Evolutionary conservation across 2,329 filamentous ascomycete genomes (phyloP), one percentile per base, ranked within the genome.

Genomic region (Microdochium paspali): DNA sequence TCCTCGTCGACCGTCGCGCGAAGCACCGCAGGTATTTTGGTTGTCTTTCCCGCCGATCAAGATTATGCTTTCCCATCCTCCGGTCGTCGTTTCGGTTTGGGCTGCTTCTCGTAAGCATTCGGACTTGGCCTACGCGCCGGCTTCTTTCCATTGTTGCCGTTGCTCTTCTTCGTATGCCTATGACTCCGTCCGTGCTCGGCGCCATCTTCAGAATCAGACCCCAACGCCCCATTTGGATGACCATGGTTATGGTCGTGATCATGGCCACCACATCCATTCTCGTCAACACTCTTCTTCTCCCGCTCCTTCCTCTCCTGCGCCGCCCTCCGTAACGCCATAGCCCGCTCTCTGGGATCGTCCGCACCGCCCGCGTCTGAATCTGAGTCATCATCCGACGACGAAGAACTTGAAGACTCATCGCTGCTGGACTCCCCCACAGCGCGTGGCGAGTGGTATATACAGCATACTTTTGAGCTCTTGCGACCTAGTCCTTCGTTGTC

Each of bases 401-500:
- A 75, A 43, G 73, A 75, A 13, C 80, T 82, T 21, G 73, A 76
- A 13, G 73, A 71, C 50, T 84, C 80, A 54, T 82, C 80, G 54
- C 84, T n/a, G n/a, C n/a, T 90, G 26, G 87, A 93, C 64, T 97
- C 91, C 62, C 86, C 89, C 3, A 89, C 82, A 10, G 76, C 79
- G 55, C 85, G 86, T 6, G 89, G 84, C 51, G 86, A 86, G 70
- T 96, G 91, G 69, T 96, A 98, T 66, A 98, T 98, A 66, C 93
- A 98, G 76, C 93, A 98, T n/a, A 97, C 93, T 80, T 98, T 98
- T 18, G 88, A 95, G 54, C 82, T 91, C 71, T 97, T 98, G 67
- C 87, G 87, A 7, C 90, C 90, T 65, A 97, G 77, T 3, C 89
- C 89, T 67, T 98, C 93, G 61, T 98, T 98, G 67, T 98, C 90